Evolutionary conservation across 1,139 yeast species (phyloP).

Genomic region (Kurtzmaniella natalensis): DNA sequence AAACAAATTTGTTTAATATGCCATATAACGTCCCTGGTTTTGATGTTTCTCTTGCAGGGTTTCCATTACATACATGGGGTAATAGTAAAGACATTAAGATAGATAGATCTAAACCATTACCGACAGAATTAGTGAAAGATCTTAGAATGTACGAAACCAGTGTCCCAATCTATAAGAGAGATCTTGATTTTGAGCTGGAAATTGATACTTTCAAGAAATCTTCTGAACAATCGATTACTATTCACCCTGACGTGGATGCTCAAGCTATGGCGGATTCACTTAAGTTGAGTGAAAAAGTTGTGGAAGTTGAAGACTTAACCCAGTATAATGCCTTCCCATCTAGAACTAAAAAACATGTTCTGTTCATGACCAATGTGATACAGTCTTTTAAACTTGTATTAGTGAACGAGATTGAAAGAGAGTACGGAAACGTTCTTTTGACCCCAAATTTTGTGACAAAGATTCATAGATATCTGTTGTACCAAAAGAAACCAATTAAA

Average conservation of each 20-base stretch:
- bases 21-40: constrained; percentile 45
- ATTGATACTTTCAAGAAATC: constrained; percentile 1
- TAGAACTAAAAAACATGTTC: constrained; percentile 1
- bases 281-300: constrained; percentile 3
- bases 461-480: constrained; percentile 26
- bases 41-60: constrained; percentile 38
- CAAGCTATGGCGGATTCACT: constrained; percentile 4
- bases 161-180: constrained; percentile 34
- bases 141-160: constrained; percentile 28
- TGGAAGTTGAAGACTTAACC: constrained; percentile 3
- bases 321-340: constrained; percentile 5
- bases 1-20: constrained; percentile 27
- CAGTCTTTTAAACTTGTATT: constrained; percentile 3
- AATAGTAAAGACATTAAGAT: constrained; percentile 13
- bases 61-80: constrained; percentile 33
- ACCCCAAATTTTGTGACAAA: constrained; percentile 12
- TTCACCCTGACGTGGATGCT: constrained; percentile 8
- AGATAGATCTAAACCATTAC: constrained; percentile 19
- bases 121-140: constrained; percentile 41
- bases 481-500: constrained; percentile 16
- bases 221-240: constrained; percentile 2
- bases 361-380: constrained; percentile 2
- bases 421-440: constrained; percentile 4
- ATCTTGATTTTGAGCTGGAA: constrained; percentile 26
- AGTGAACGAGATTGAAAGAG: constrained; percentile 4